These are phyloP conservation scores for Fusarium mundagurra DNA, from an alignment of 2,329 filamentous ascomycete species.

Conservation along the genomic window DNA sequence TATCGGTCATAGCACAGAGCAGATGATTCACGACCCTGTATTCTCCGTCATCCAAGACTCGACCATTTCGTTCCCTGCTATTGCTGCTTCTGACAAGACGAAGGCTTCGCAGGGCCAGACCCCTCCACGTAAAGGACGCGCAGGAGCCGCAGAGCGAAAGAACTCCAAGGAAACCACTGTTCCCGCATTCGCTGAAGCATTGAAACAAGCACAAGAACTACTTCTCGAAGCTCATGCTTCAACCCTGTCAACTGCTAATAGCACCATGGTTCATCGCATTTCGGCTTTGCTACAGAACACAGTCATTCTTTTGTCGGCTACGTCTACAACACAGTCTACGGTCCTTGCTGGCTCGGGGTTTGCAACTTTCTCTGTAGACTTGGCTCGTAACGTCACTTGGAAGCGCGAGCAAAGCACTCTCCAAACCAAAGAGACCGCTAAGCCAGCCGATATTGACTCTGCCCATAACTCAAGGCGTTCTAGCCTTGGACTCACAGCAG, in stretches of 20 bases:
- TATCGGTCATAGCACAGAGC: constrained; percentile 73
- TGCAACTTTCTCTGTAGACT: constrained; percentile 72
- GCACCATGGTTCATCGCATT: constrained; percentile 70
- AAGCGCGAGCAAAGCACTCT: constrained; percentile 69
- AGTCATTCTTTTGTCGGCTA: constrained; percentile 72
- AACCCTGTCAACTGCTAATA: constrained; percentile 63
- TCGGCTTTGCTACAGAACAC: constrained; percentile 72
- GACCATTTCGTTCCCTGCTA: constrained; percentile 84
- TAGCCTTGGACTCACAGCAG: constrained; percentile 59
- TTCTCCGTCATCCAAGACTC: constrained; percentile 94
- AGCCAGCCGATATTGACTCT: neutral
- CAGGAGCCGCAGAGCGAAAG: constrained; percentile 38
- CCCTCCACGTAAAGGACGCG: constrained; percentile 47
- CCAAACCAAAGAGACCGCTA: constrained; percentile 49
- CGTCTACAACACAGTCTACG: constrained; percentile 58
- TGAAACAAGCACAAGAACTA: constrained; percentile 73
- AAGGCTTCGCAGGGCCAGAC: constrained; percentile 50
- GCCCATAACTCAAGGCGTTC: constrained; percentile 47
- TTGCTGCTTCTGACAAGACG: constrained; percentile 58
- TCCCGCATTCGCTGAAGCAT: constrained; percentile 64
- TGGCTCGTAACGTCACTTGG: constrained; percentile 75
- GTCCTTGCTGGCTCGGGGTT: constrained; percentile 62
- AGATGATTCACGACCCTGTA: constrained; percentile 81
- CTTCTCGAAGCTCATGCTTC: constrained; percentile 71
- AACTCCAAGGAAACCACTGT: constrained; percentile 44